Conservation (phyloP, 768 basidiomycete species). For the Multifurca ochricompacta region DNA sequence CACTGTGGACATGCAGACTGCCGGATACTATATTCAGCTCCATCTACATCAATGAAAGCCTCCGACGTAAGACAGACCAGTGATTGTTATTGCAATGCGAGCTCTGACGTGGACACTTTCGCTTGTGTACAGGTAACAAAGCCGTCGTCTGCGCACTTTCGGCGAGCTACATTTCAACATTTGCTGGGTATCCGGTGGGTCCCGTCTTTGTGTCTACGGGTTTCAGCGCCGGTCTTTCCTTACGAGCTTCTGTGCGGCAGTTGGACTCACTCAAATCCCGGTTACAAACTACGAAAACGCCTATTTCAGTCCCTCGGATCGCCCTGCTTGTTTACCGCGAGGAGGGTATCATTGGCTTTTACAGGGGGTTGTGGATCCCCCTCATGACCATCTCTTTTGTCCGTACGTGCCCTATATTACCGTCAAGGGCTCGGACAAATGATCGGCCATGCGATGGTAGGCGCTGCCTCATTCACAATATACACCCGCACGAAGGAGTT, state of each 20-base stretch:
- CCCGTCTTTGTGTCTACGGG: too few relatives aligned
- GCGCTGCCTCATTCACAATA: constrained; percentile 87
- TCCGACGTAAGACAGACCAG: constrained; percentile 15
- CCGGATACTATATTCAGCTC: constrained; percentile 16
- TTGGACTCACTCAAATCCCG: constrained; percentile 93
- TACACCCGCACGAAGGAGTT: constrained; percentile 79
- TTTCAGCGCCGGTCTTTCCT: too few relatives aligned
- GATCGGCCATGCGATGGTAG: constrained; percentile 31
- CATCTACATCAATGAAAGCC: constrained; percentile 19
- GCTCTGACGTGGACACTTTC: constrained; percentile 13
- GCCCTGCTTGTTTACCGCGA: constrained; percentile 70
- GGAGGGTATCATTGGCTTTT: constrained; percentile 85
- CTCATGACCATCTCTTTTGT: constrained; percentile 94
- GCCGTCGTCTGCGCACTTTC: constrained; percentile 85
- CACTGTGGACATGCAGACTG: constrained; percentile 6
- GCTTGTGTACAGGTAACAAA: constrained; percentile 54
- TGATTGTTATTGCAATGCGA: background rate
- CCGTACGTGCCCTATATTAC: constrained; percentile 47
- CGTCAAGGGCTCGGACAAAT: constrained; percentile 2
- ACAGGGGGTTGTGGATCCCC: constrained; percentile 86
- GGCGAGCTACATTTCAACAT: constrained; percentile 87
- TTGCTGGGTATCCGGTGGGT: constrained; percentile 80
- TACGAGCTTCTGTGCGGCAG: constrained; percentile 30
- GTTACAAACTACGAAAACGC: constrained; percentile 75
- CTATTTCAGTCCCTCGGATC: constrained; percentile 64